These are phyloP conservation scores for Boletus sp. DNA, from an alignment of 768 basidiomycete species.

Conservation along the genomic window DNA sequence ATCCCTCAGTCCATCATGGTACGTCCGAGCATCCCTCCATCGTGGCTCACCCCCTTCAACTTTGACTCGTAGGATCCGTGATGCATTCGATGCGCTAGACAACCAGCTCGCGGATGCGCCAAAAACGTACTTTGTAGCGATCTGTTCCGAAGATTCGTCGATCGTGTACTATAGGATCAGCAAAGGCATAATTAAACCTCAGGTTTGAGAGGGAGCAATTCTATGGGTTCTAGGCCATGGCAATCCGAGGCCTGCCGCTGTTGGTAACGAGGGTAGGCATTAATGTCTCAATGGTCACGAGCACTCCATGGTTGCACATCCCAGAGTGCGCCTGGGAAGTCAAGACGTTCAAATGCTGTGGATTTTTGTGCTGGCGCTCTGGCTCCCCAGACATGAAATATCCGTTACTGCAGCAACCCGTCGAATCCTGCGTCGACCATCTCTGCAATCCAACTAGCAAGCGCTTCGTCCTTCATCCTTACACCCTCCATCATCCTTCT, in stretches of 20 bases:
- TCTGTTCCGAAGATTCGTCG: constrained; percentile 74
- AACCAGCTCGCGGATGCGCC: constrained; percentile 22
- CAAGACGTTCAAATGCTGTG: neutral
- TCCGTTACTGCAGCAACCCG: constrained; percentile 25
- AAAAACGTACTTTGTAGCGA: constrained; percentile 60
- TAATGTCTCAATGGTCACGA: neutral
- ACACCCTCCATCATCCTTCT: constrained; percentile 61
- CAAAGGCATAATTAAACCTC: constrained; percentile 72
- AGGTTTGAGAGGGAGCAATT: constrained; percentile 36
- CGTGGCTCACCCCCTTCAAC: neutral
- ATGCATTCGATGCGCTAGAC: constrained; percentile 52
- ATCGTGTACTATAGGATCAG: constrained; percentile 84
- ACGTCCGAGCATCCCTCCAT: constrained; percentile 9
- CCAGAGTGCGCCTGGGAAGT: neutral
- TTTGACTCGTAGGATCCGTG: constrained; percentile 44
- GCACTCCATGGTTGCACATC: neutral
- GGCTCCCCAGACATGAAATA: neutral
- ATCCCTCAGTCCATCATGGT: constrained; percentile 62
- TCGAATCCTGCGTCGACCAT: constrained; percentile 52
- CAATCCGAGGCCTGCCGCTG: neutral
- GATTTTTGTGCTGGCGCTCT: neutral
- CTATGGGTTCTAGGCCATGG: neutral
- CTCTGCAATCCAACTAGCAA: constrained; percentile 58
- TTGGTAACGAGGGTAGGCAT: neutral
- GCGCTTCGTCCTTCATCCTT: constrained; percentile 57